Percentiles rank a stretch among this genome's conserved stretches.
These are phyloP conservation scores for Stephanodiscus triporus DNA, from an alignment of 108 stramenopile species.

Conservation along the genomic window DNA sequence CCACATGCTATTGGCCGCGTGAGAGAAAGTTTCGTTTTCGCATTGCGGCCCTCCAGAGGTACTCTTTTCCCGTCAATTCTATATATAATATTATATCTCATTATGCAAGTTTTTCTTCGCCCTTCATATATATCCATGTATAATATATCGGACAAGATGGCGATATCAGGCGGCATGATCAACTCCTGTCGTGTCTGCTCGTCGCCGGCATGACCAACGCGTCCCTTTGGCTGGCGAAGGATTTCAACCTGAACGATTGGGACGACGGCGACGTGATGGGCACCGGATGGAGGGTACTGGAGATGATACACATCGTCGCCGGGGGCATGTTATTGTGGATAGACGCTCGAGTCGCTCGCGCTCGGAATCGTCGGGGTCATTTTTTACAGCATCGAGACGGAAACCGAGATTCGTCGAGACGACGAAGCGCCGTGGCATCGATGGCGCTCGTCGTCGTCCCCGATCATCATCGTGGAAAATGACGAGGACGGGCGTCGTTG, in stretches of 20 bases:
- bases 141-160: constrained; percentile 33
- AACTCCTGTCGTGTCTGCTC: constrained; percentile 64
- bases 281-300: constrained; percentile 74
- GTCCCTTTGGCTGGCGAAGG: constrained; percentile 54
- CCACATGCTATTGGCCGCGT: constrained; percentile 59
- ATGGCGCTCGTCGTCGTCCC: background rate
- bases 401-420: constrained; percentile 22
- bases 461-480: background rate
- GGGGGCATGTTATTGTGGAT: constrained; percentile 52
- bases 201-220: constrained; percentile 58
- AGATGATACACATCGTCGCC: constrained; percentile 61
- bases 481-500: background rate
- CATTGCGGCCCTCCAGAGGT: background rate
- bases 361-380: constrained; percentile 38
- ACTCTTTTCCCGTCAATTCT: background rate
- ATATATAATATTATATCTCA: background rate
- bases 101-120: background rate
- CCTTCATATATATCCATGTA: too few relatives aligned
- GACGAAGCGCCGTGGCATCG: background rate
- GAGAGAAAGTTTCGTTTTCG: constrained; percentile 2
- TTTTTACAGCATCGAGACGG: constrained; percentile 40
- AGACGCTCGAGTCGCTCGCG: constrained; percentile 52
- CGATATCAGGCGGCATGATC: constrained; percentile 59
- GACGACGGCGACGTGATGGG: constrained; percentile 43
- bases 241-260: constrained; percentile 78